Percentiles rank a stretch among this genome's conserved stretches.
These are phyloP conservation scores for Hypomontagnella monticulosa DNA, from an alignment of 495 filamentous ascomycete species.

Conservation along the genomic window DNA sequence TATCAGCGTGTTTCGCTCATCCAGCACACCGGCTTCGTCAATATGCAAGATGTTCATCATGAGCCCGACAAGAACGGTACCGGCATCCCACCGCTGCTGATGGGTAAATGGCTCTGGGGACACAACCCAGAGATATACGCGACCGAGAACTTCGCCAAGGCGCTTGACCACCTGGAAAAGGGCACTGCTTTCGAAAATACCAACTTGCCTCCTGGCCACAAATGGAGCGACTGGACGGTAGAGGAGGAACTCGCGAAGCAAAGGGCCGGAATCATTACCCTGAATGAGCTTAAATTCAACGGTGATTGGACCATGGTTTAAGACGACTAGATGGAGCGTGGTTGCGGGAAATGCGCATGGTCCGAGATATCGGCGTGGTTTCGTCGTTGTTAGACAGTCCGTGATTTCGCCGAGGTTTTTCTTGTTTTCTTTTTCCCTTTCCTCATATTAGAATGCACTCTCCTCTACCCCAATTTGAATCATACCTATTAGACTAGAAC, in stretches of 20 bases:
- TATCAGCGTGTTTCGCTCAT: conserved; percentile 57
- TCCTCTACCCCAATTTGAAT: too few relatives aligned
- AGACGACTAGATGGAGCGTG: neutral
- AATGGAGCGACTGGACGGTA: conserved; percentile 46
- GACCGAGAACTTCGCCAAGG: conserved; percentile 53
- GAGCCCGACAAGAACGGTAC: conserved; percentile 51
- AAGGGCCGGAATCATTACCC: conserved; percentile 13
- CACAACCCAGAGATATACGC: conserved; percentile 60
- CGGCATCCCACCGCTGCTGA: conserved; percentile 36
- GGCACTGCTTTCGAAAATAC: conserved; percentile 45
- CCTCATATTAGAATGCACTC: too few relatives aligned
- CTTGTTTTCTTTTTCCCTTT: too few relatives aligned
- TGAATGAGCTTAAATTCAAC: conserved; percentile 17
- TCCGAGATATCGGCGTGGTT: too few relatives aligned
- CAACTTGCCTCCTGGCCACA: conserved; percentile 46
- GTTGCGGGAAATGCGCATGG: neutral
- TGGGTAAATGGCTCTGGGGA: conserved; percentile 55
- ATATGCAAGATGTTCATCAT: conserved; percentile 54
- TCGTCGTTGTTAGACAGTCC: too few relatives aligned
- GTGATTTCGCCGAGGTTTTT: too few relatives aligned
- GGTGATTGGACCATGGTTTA: conserved; percentile 32
- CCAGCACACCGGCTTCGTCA: conserved; percentile 57
- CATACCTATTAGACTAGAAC: too few relatives aligned
- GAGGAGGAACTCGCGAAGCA: conserved; percentile 44
- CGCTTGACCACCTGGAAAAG: conserved; percentile 36